Evolutionary conservation across 768 basidiomycete species (phyloP).

Genomic region (Lactarius akahatsu): DNA sequence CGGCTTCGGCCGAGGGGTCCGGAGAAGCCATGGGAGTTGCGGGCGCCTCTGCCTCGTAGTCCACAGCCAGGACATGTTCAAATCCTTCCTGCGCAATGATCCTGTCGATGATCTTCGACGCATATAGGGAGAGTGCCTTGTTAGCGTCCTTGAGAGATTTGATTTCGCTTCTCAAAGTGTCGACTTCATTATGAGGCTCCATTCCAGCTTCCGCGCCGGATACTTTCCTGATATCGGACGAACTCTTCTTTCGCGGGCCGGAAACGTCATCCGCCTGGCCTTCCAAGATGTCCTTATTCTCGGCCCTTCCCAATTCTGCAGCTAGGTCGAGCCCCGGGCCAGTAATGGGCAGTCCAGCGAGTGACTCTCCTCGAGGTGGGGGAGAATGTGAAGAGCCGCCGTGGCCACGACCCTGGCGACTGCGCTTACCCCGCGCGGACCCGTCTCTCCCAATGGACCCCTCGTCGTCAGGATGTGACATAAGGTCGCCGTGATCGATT

Average conservation of each 20-base stretch:
- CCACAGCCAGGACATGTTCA: conserved; percentile 93
- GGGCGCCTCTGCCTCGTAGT: conserved; percentile 68
- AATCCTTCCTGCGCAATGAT: conserved; percentile 96
- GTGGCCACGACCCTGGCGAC: conserved; percentile 49
- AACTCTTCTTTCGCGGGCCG: conserved; percentile 43
- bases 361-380: conserved; percentile 66
- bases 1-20: conserved; percentile 34
- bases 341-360: conserved; percentile 83
- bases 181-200: conserved; percentile 58
- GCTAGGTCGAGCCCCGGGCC: conserved; percentile 89
- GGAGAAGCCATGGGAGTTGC: conserved; percentile 44
- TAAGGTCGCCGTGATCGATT: conserved; percentile 42
- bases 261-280: conserved; percentile 53
- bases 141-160: conserved; percentile 94
- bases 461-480: conserved; percentile 40
- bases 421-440: conserved; percentile 44
- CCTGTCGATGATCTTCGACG: conserved; percentile 96
- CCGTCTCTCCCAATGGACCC: conserved; percentile 28
- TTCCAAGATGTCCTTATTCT: conserved; percentile 79
- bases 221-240: conserved; percentile 35
- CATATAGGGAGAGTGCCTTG: conserved; percentile 92
- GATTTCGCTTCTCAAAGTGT: conserved; percentile 79
- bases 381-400: conserved; percentile 53
- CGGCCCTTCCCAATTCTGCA: conserved; percentile 87
- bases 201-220: conserved; percentile 41